Base-by-base conservation (phyloP, 2,329 filamentous ascomycete species). In the Aspergillus brasiliensis region DNA sequence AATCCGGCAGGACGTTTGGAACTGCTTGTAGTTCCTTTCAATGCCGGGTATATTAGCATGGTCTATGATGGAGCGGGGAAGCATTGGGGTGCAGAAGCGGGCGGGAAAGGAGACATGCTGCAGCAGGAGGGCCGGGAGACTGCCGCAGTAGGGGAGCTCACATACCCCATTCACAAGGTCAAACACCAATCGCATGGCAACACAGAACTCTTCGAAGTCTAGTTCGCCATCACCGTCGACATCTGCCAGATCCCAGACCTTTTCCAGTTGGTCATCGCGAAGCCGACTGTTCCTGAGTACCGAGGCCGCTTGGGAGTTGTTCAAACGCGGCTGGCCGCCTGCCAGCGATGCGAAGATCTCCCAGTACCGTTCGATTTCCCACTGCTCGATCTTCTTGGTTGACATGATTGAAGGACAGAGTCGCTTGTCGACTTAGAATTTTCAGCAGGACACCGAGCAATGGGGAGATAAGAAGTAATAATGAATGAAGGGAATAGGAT, bases 131-230 rank as follows among this genome's bases (percentile, higher is more conserved):
- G 17, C 19, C 28, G 31, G 38, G 37, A 37, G 38, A 23, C 38
- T n/a, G 51, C 51, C 19, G 51, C 51, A 44, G 38, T n/a, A 11
- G 27, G 28, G 42, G 62, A 62, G 58, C 54, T 54, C 59, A 80
- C 85, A 63, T 83, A 96, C 91, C 70, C 95, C 95, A 73, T 99
- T 99, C 69, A 99, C 88, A 66, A 98, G 82, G 76, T 99, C 95
- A 77, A 98, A 99, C 71, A 98, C 97, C 72, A 99, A 82, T 72
- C 95, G 87, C 95, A 99, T 99, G 40, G 93, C 95, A 60, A 99
- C 95, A 77, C 95, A 99, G 77, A 99, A 99, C 83, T 99, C 95
- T 80, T 99, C 95, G 81, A 99, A 99, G 79, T 99, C 95, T 57
- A 99, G 83, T 78, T 96, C 96, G 64, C 95, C 95, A 81, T 99